Evolutionary conservation across 2,329 filamentous ascomycete genomes (phyloP), one percentile per base, ranked within the genome.

Genomic region (Aspergillus fructus): DNA sequence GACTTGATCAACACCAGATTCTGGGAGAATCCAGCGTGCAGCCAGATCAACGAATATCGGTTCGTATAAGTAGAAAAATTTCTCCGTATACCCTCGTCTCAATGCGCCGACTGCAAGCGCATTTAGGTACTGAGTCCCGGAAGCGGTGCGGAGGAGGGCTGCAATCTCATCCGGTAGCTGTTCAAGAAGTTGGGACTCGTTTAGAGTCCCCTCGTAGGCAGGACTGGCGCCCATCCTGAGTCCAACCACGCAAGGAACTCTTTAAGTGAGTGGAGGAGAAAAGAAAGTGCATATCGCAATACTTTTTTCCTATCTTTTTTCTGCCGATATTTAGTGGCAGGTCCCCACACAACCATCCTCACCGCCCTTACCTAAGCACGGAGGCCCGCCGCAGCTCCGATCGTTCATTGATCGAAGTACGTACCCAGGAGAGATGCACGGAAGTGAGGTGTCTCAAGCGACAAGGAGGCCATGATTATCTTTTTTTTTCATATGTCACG

Each of bases 11-110:
- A 65, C 59, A 49, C 71, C 63, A 48, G 67, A 62, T 61, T 76
- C 68, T 45, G 70, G 66, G 37, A 66, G 64, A 50, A 89, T 79
- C 91, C 91, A 96, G 78, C 89, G 82, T 60, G 91, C 89, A 74
- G 89, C 91, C 49, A 96, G 80, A 74, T 97, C 93, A 65, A 91
- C 85, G 67, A 94, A 90, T 41, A 93, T 77, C 60, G 83, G 79
- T 71, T 90, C 86, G 73, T 93, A 92, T 68, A 89, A 83, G 63
- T 84, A 79, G 69, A 94, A 92, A 69, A 96, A 79, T 56, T 80
- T 79, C 69, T 91, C 85, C 67, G 91, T 93, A 72, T 86, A 83
- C 75, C 80, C 78, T 65, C 89, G 81, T 66, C 85, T 81, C 68
- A 96, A 83, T 57, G 90, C 86, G 59, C 86, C 84, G 66, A 82